phyloP scores from a whole-genome alignment of 306 rosid genomes.

The Mimosa pudica region DNA sequence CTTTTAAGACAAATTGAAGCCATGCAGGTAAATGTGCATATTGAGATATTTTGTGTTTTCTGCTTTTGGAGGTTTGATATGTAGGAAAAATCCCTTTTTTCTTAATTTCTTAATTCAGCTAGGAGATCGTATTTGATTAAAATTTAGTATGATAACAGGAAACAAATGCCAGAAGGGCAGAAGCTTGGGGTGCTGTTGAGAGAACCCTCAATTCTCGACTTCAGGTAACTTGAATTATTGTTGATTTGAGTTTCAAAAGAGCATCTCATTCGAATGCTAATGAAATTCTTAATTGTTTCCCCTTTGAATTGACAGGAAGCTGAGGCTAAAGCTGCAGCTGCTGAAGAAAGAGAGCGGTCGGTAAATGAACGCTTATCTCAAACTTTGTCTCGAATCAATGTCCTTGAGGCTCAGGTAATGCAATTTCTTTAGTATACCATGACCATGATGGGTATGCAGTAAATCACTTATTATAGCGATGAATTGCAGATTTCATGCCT shows the following conservation, averaged over 20 bases:
- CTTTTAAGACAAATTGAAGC: conserved; percentile 98
- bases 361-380: conserved; percentile 92
- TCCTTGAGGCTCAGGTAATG: conserved; percentile 98
- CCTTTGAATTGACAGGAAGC: conserved; percentile 76
- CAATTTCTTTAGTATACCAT: conserved; percentile 37
- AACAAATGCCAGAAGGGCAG: conserved; percentile 86
- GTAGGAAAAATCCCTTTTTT: conserved; percentile 27
- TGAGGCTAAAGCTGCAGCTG: conserved; percentile 89
- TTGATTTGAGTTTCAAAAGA: conserved; percentile 27
- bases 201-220: conserved; percentile 92
- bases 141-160: conserved; percentile 65
- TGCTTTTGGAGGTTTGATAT: conserved; percentile 2
- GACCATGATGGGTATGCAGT: conserved; percentile 19
- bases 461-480: conserved; percentile 37
- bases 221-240: conserved; percentile 61
- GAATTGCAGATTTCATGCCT: conserved; percentile 90
- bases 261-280: conserved; percentile 9
- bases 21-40: conserved; percentile 73
- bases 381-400: conserved; percentile 92
- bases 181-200: conserved; percentile 98
- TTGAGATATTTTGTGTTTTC: conserved; percentile 24
- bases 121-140: conserved; percentile 35
- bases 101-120: conserved; percentile 34
- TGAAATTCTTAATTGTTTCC: conserved; percentile 34
- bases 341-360: conserved; percentile 95